Conservation (phyloP, 352 stramenopile species). For the Globisporangium emineosum region DNA sequence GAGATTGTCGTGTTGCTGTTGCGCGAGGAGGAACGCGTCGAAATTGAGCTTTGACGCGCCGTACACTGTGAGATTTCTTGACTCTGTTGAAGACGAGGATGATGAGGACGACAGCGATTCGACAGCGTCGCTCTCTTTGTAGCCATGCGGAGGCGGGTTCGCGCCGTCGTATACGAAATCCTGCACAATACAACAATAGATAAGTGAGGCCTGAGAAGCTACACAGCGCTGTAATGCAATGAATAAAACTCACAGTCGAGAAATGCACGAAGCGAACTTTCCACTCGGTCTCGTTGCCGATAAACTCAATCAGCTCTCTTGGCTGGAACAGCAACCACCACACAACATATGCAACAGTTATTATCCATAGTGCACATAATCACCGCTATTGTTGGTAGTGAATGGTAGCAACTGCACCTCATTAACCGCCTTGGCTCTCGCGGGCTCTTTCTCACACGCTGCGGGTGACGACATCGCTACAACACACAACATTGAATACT, state of each 20-base stretch:
- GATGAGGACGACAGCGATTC: background rate
- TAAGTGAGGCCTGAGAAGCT: too few relatives aligned
- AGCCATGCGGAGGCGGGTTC: slow-evolving; percentile 21
- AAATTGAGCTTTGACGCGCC: slow-evolving; percentile 50
- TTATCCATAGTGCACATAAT: background rate
- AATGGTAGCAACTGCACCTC: slow-evolving; percentile 26
- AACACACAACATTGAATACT: background rate
- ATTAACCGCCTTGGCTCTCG: slow-evolving; percentile 36
- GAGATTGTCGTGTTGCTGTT: slow-evolving; percentile 9
- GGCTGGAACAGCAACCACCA: slow-evolving; percentile 22
- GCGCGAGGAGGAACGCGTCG: slow-evolving; percentile 31
- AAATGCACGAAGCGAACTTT: slow-evolving; percentile 52
- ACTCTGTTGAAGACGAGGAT: background rate
- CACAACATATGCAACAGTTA: background rate
- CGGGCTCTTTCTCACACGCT: slow-evolving; percentile 47
- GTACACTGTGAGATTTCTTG: slow-evolving; percentile 36
- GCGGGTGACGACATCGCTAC: slow-evolving; percentile 57
- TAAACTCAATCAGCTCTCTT: slow-evolving; percentile 27
- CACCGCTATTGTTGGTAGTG: background rate
- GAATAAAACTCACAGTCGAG: slow-evolving; percentile 35
- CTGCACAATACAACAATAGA: slow-evolving; percentile 13
- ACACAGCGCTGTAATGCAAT: background rate
- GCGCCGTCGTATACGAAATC: slow-evolving; percentile 65
- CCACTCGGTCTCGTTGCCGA: slow-evolving; percentile 22
- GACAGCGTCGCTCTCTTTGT: slow-evolving; percentile 32